A percentile compares a stretch with the other conserved stretches of the same genome.
These are phyloP conservation scores for Candida qinlingensis DNA, from an alignment of 805 yeast species.

Conservation along the genomic window DNA sequence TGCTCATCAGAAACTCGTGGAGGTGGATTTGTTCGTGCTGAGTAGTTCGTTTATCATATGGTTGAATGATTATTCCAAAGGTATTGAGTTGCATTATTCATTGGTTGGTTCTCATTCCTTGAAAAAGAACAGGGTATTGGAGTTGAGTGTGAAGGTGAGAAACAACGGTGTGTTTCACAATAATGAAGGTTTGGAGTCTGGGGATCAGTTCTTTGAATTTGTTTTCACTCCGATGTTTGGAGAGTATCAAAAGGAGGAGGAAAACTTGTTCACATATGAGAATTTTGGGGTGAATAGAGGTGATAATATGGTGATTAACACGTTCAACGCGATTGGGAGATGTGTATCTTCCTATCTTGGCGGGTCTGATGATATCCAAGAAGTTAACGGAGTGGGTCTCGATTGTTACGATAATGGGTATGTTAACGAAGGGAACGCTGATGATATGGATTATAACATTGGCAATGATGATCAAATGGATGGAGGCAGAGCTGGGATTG, in stretches of 20 bases:
- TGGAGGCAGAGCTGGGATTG: constrained; percentile 9
- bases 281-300: constrained; percentile 37
- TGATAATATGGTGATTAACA: constrained; percentile 31
- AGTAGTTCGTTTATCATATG: constrained; percentile 34
- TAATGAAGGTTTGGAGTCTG: neutral
- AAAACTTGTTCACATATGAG: constrained; percentile 31
- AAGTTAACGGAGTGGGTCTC: constrained; percentile 1
- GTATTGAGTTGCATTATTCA: constrained; percentile 32
- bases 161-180: constrained; percentile 12
- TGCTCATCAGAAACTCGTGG: constrained; percentile 10
- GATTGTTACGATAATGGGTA: constrained; percentile 7
- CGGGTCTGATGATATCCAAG: constrained; percentile 5
- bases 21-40: constrained; percentile 33
- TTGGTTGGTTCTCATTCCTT: constrained; percentile 19
- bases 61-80: constrained; percentile 31
- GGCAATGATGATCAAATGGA: neutral
- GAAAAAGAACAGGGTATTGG: constrained; percentile 9
- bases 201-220: constrained; percentile 22
- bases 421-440: constrained; percentile 18
- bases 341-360: constrained; percentile 22
- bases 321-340: constrained; percentile 32
- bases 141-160: constrained; percentile 13
- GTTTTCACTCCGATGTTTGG: constrained; percentile 31
- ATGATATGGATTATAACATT: constrained; percentile 14
- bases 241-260: constrained; percentile 31